These are phyloP conservation scores for Umbelopsis vinacea DNA, from an alignment of 192 early-diverging fungal species.

Conservation along the genomic window DNA sequence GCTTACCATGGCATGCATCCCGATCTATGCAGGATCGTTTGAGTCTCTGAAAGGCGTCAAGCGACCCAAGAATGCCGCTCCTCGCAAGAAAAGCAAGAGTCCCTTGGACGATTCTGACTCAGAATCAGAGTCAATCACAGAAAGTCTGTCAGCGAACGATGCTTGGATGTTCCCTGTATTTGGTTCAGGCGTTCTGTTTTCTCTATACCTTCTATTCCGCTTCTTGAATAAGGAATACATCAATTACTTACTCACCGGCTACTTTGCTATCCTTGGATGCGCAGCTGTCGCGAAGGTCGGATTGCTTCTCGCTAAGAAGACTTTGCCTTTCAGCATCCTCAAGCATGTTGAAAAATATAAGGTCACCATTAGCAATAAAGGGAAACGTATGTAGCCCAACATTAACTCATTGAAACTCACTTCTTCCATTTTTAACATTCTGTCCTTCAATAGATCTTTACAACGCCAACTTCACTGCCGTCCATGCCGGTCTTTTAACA, in stretches of 20 bases:
- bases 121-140: slow-evolving; percentile 71
- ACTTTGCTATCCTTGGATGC: slow-evolving; percentile 86
- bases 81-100: slow-evolving; percentile 32
- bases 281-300: slow-evolving; percentile 70
- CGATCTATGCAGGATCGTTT: slow-evolving; percentile 87
- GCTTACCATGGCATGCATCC: slow-evolving; percentile 81
- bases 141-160: slow-evolving; percentile 84
- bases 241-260: slow-evolving; percentile 80
- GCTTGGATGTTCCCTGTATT: slow-evolving; percentile 94
- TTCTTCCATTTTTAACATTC: slow-evolving; percentile 29
- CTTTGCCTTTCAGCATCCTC: slow-evolving; percentile 46
- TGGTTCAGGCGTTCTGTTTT: slow-evolving; percentile 81
- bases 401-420: not conserved
- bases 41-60: slow-evolving; percentile 55
- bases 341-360: slow-evolving; percentile 75
- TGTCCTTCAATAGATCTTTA: slow-evolving; percentile 55
- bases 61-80: slow-evolving; percentile 24
- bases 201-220: slow-evolving; percentile 86
- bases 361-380: slow-evolving; percentile 65
- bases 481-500: slow-evolving; percentile 67
- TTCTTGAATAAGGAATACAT: slow-evolving; percentile 85
- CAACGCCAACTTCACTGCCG: slow-evolving; percentile 59
- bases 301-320: slow-evolving; percentile 52
- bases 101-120: slow-evolving; percentile 60
- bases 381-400: slow-evolving; percentile 56